These are phyloP conservation scores for Peronospora destructor DNA, from an alignment of 352 stramenopile species.

Conservation along the genomic window DNA sequence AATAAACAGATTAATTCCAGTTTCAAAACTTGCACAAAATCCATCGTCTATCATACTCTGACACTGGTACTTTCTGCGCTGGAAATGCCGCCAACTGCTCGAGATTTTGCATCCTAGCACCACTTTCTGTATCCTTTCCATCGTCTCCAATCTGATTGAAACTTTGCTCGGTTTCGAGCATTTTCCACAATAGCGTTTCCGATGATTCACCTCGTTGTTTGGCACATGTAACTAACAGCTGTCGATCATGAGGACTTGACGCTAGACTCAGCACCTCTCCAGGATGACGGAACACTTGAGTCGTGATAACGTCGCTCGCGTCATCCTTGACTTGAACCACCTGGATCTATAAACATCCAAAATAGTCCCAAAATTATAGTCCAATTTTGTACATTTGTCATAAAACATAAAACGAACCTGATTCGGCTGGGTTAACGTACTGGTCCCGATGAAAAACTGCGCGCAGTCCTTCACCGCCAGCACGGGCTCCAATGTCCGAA, in stretches of 20 bases:
- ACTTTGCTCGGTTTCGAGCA: conserved; percentile 21
- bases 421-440: conserved; percentile 57
- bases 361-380: conserved; percentile 8
- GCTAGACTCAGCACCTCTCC: conserved; percentile 47
- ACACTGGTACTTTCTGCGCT: conserved; percentile 37
- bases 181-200: conserved; percentile 45
- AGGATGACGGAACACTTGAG: conserved; percentile 36
- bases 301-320: conserved; percentile 31
- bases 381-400: not conserved
- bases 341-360: conserved; percentile 29
- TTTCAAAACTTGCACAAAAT: not conserved
- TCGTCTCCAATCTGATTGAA: conserved; percentile 3
- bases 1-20: not conserved
- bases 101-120: conserved; percentile 21
- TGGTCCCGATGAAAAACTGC: conserved; percentile 65
- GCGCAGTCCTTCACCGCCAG: conserved; percentile 51
- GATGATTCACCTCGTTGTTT: conserved; percentile 33
- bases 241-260: conserved; percentile 38
- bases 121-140: not conserved
- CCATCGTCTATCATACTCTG: conserved; percentile 26
- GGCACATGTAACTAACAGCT: conserved; percentile 50
- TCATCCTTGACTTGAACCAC: conserved; percentile 52
- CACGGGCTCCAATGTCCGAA: conserved; percentile 62
- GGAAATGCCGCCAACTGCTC: conserved; percentile 33
- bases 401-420: conserved; percentile 26